Conservation (phyloP, 202 grass and related monocot species). For the Setaria viridis region DNA sequence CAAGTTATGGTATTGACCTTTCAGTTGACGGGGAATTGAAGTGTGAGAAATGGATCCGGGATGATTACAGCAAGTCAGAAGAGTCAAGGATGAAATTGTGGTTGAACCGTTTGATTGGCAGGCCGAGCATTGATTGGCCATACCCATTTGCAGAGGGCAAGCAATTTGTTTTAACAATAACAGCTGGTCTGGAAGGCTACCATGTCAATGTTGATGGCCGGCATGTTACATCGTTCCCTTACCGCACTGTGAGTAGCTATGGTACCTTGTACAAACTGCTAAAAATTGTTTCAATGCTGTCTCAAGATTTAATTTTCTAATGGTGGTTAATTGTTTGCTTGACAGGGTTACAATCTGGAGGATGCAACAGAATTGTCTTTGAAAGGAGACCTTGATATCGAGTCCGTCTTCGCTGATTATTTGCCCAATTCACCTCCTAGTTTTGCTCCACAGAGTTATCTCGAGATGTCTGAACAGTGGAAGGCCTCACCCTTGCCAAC, state of each 20-base stretch:
- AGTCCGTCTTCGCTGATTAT: slow-evolving; percentile 69
- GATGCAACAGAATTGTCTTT: slow-evolving; percentile 87
- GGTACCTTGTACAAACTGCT: not conserved
- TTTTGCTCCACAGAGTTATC: slow-evolving; percentile 68
- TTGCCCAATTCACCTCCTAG: slow-evolving; percentile 81
- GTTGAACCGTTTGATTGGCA: slow-evolving; percentile 70
- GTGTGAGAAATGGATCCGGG: slow-evolving; percentile 77
- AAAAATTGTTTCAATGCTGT: not conserved
- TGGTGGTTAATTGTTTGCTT: not conserved
- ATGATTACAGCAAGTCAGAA: slow-evolving; percentile 45
- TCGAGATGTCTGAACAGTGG: slow-evolving; percentile 82
- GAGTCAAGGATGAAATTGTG: slow-evolving; percentile 56
- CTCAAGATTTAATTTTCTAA: slow-evolving; percentile 20
- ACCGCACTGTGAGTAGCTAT: slow-evolving; percentile 73
- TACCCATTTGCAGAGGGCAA: slow-evolving; percentile 86
- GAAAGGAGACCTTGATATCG: slow-evolving; percentile 77
- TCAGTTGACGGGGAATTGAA: slow-evolving; percentile 76
- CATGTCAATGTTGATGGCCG: slow-evolving; percentile 76
- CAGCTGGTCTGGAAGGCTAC: slow-evolving; percentile 80
- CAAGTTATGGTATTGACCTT: slow-evolving; percentile 11
- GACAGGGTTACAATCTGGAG: slow-evolving; percentile 87
- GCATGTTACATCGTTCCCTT: slow-evolving; percentile 75
- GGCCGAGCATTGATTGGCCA: slow-evolving; percentile 63
- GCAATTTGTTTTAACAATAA: slow-evolving; percentile 83
- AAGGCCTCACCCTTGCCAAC: slow-evolving; percentile 66